A percentile compares a stretch with the other conserved stretches of the same genome.
These are phyloP conservation scores for Rhizopus sp. DNA, from an alignment of 371 early-diverging fungal genomes.

Conservation along the genomic window DNA sequence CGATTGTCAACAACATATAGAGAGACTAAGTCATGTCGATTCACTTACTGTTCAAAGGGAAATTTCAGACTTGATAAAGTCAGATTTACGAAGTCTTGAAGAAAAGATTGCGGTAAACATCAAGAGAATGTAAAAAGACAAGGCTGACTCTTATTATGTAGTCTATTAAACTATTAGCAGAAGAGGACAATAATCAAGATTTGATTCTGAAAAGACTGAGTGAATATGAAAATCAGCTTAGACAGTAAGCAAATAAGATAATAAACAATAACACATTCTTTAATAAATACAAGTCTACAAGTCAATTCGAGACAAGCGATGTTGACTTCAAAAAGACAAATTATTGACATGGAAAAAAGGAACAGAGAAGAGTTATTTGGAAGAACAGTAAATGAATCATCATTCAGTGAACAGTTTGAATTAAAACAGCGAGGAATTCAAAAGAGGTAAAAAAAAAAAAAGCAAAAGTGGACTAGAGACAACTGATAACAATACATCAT, in stretches of 20 bases:
- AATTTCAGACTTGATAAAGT: conserved; percentile 26
- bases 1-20: conserved; percentile 47
- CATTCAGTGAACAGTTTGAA: conserved; percentile 45
- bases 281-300: conserved; percentile 43
- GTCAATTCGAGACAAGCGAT: conserved; percentile 56
- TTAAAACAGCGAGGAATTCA: conserved; percentile 40
- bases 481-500: not conserved
- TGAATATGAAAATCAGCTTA: conserved; percentile 61
- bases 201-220: conserved; percentile 51
- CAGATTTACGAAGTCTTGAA: conserved; percentile 29
- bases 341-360: conserved; percentile 54
- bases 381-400: conserved; percentile 30
- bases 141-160: conserved; percentile 19
- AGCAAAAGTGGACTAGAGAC: not conserved
- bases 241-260: conserved; percentile 44
- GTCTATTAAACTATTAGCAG: conserved; percentile 55
- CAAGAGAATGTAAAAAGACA: not conserved
- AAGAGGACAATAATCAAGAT: conserved; percentile 62
- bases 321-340: conserved; percentile 57
- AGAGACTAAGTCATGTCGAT: conserved; percentile 31
- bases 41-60: conserved; percentile 36
- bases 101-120: conserved; percentile 33
- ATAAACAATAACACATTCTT: not conserved
- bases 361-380: conserved; percentile 61
- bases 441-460: conserved; percentile 27